Evolutionary conservation across 805 yeast genomes (phyloP).

Genomic region (Kodamaea laetipori): DNA sequence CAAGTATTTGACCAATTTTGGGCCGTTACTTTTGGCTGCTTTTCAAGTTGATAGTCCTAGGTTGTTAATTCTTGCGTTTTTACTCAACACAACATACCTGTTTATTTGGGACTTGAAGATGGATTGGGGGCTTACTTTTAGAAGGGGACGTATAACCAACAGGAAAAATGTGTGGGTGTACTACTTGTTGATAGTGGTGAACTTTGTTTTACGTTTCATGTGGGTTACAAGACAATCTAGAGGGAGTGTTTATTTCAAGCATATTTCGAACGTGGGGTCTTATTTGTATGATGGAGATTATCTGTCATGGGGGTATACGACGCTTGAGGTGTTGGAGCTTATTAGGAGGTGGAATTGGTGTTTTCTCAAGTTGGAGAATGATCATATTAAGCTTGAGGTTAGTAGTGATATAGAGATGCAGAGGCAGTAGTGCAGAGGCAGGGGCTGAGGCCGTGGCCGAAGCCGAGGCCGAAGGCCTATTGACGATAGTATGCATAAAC

Average conservation of each 20-base stretch:
- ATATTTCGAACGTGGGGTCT: constrained; percentile 18
- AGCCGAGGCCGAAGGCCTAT: too few species aligned
- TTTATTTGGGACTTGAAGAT: constrained; percentile 85
- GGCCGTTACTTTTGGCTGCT: constrained; percentile 29
- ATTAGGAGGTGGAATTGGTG: constrained; percentile 90
- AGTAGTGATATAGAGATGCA: constrained; percentile 10
- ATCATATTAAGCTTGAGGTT: constrained; percentile 45
- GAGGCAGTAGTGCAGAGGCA: background rate
- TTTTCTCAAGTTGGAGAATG: constrained; percentile 79
- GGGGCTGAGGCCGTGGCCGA: too few species aligned
- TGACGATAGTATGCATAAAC: too few species aligned
- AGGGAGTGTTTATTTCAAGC: constrained; percentile 21
- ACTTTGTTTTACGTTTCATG: constrained; percentile 67
- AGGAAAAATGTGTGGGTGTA: constrained; percentile 41
- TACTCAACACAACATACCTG: constrained; percentile 71
- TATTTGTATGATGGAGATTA: constrained; percentile 32
- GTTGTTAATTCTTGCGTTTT: constrained; percentile 30
- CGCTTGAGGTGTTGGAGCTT: constrained; percentile 73
- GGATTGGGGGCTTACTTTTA: constrained; percentile 70
- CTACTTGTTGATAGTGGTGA: constrained; percentile 57
- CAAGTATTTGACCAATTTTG: constrained; percentile 68
- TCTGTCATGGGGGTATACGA: constrained; percentile 57
- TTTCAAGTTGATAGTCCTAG: constrained; percentile 17
- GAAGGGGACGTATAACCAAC: constrained; percentile 9
- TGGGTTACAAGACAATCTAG: constrained; percentile 64